These are phyloP conservation scores for Sporothrix variecibatus DNA, from an alignment of 2,329 filamentous ascomycete species.

Conservation along the genomic window DNA sequence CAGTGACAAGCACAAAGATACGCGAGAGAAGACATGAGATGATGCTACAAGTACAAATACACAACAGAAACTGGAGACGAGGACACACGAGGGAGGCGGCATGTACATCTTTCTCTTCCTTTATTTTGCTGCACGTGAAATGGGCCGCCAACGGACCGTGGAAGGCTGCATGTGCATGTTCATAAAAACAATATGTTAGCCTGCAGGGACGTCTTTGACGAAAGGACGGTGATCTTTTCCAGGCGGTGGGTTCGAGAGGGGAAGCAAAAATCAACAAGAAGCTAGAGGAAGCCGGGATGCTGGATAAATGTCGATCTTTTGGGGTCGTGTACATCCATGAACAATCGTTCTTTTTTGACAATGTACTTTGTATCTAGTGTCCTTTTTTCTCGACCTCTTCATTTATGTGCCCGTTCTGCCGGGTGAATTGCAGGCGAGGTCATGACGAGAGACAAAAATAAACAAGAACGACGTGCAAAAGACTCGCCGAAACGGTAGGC, in stretches of 20 bases:
- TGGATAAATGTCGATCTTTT: constrained; percentile 12
- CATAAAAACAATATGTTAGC: neutral
- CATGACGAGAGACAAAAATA: neutral
- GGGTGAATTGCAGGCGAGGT: constrained; percentile 14
- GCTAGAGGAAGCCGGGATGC: neutral
- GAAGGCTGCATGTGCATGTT: neutral
- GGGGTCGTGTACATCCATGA: neutral
- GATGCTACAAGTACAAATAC: neutral
- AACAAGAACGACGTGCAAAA: neutral
- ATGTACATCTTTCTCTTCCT: neutral
- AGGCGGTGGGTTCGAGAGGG: neutral
- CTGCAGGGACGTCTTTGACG: neutral
- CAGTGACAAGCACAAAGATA: neutral
- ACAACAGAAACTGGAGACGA: neutral
- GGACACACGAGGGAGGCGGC: neutral
- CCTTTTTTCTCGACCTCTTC: neutral
- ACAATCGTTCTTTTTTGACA: neutral
- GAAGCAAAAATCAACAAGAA: neutral
- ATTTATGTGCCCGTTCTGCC: constrained; percentile 4
- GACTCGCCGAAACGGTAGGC: neutral
- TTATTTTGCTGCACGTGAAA: neutral
- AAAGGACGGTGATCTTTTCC: neutral
- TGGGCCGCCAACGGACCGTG: neutral
- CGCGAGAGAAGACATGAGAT: neutral
- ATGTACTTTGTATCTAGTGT: neutral